These are phyloP conservation scores for Sinapis alba DNA, from an alignment of 441 rosid species.

Conservation along the genomic window DNA sequence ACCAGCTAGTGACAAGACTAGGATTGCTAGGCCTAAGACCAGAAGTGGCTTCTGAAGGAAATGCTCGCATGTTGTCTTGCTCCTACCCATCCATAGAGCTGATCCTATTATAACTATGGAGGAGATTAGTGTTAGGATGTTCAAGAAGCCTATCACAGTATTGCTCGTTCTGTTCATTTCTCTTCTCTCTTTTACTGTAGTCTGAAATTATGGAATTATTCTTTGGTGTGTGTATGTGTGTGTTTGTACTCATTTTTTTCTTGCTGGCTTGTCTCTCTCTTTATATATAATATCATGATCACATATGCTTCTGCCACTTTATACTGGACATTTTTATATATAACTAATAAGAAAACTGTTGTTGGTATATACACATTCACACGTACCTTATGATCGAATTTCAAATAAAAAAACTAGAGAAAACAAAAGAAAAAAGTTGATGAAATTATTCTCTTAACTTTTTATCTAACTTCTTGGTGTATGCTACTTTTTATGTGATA, in stretches of 20 bases:
- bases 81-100: conserved; percentile 84
- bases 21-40: conserved; percentile 66
- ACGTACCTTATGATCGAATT: conserved; percentile 10
- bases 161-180: conserved; percentile 75
- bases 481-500: conserved; percentile 38
- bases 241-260: background rate
- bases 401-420: conserved; percentile 8
- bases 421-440: conserved; percentile 17
- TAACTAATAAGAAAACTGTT: background rate
- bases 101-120: conserved; percentile 88
- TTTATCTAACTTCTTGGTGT: conserved; percentile 7
- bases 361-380: conserved; percentile 14
- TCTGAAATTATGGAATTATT: background rate
- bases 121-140: conserved; percentile 74
- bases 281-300: background rate
- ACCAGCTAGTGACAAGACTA: conserved; percentile 67
- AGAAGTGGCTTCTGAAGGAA: conserved; percentile 86
- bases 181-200: conserved; percentile 6
- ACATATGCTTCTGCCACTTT: conserved; percentile 28
- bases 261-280: conserved; percentile 19
- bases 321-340: background rate
- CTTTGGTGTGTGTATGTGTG: conserved; percentile 14
- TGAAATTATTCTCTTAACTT: conserved; percentile 24
- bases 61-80: conserved; percentile 74
- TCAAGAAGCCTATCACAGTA: conserved; percentile 72